Conservation (phyloP, 176 grass and related monocot genomes). For the Ananas comosus region DNA sequence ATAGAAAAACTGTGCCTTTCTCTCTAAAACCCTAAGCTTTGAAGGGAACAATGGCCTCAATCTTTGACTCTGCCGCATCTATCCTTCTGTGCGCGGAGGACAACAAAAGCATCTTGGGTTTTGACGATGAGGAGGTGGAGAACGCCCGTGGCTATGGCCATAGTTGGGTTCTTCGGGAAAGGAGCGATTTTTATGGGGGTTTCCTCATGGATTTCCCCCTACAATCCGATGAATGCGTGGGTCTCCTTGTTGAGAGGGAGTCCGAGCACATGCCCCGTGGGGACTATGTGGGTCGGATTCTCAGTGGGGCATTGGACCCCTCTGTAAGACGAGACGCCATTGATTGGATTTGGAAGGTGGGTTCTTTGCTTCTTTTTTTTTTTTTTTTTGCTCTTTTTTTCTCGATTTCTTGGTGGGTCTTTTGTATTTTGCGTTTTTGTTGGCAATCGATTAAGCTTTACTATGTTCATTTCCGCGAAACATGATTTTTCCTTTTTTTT, state of each 20-base stretch:
- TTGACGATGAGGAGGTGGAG: constrained; percentile 36
- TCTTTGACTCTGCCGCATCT: constrained; percentile 52
- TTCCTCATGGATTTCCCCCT: constrained; percentile 44
- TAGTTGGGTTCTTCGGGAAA: constrained; percentile 15
- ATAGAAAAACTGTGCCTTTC: constrained; percentile 3
- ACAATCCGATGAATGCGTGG: constrained; percentile 60
- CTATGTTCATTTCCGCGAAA: no score
- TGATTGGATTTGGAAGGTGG: constrained; percentile 96
- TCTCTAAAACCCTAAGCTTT: neutral
- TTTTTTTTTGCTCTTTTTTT: neutral
- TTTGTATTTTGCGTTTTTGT: neutral
- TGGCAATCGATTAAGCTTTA: no score
- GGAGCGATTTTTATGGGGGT: constrained; percentile 28
- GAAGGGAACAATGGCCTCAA: constrained; percentile 43
- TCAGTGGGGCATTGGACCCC: constrained; percentile 32
- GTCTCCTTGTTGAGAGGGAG: constrained; percentile 44
- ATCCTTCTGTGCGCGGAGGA: constrained; percentile 86
- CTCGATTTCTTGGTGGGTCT: neutral
- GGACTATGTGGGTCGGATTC: constrained; percentile 56
- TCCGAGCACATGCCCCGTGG: constrained; percentile 46
- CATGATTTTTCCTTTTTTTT: neutral
- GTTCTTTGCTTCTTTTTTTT: constrained; percentile 16
- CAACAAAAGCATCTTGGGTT: constrained; percentile 53
- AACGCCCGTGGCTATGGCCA: neutral
- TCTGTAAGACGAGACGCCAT: constrained; percentile 63